Base-by-base conservation (phyloP, 345 rosid genomes). In the Brassica carinata region DNA sequence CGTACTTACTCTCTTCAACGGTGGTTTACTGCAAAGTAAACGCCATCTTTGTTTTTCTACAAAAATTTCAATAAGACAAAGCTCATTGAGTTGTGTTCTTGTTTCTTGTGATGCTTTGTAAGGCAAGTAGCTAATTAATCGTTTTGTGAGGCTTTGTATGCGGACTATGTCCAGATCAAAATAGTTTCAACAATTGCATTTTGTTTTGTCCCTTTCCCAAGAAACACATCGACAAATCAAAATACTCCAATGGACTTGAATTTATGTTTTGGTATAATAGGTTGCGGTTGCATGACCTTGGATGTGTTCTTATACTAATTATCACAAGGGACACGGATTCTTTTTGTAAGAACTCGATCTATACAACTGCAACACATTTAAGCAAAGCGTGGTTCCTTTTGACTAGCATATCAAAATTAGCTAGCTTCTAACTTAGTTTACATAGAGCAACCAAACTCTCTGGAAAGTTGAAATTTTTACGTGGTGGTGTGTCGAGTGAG, bases 201-300 rank as follows among this genome's bases (percentile, higher is more conserved):
- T 10, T 45, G 15, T 45, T 45, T 45, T 45, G 53, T 45, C n/a
- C 53, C 53, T 45, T 45, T 10, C 53, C 48, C 48, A 40, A 40
- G 3, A 45, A 45, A 45, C 53, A 10, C 53, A 45, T 45, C 13
- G 53, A 45, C 45, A 38, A 2, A 8, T 8, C 45, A 38, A 38
- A 5, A 38, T 2, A 38, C 45, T 38, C 45, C 45, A 2, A 7
- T 38, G 45, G 45, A 38, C 53, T 45, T 45, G 14, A 10, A 45
- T 45, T 45, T 45, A 43, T 43, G 51, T 45, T 45, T 45, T 45
- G 14, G 53, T 10, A 45, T 7, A 45, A 45, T 11, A 10, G n/a
- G 53, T 43, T 36, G 43, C 43, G 9, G 43, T 36, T 45, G 53
- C 11, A 82, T 79, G 83, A 85, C 85, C 73, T 38, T 38, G 45